Base-by-base conservation (phyloP, 192 early-diverging fungal species). In the Backusella circina region DNA sequence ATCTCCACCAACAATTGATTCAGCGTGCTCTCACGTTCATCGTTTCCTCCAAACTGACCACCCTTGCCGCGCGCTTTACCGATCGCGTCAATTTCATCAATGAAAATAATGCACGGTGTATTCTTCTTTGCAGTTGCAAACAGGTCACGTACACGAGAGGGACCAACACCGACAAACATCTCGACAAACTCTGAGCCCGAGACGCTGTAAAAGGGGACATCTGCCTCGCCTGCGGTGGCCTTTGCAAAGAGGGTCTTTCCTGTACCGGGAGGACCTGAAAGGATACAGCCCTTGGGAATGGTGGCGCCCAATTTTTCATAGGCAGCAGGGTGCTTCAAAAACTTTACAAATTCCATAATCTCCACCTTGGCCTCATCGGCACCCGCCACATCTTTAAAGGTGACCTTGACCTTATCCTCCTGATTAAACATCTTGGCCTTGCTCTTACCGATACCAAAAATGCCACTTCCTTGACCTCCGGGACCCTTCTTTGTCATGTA, bases 311-410 rank as follows among this genome's bases (percentile, higher is more conserved):
- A 84, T 47, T 88, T 86, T 80, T 99, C 96, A 85, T 96, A 99
- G 33, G 84, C 80, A 31, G 82, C 88, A 31, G 98, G 98, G 80
- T 97, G 90, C 81, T 99, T 99, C 69, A 99, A 84, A 88, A 99
- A 99, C 84, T 98, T 98, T 70, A 99, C 98, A 93, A 99, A 99
- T 88, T 99, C 98, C 98, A 99, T 99, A 67, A 99, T 99, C 84
- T 99, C 98, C 79, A 95, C 92, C 87, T 99, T 99, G 51, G 97
- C 98, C 81, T 99, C 98, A 86, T 99, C 97, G 84, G 95, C 95
- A 5, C 98, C 98, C 8, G 98, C 98, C 2, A 99, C 97, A 82
- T 99, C 97, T 87, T 97, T 98, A 84, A 99, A 99, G 74, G 97
- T 96, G 50, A 99, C 94, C 74, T 95, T 91, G 65, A 99, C 93